Percentiles rank a stretch among this genome's conserved stretches.
phyloP scores from a whole-genome alignment of 2,329 filamentous ascomycete species.

The Aspergillus clavatus region DNA sequence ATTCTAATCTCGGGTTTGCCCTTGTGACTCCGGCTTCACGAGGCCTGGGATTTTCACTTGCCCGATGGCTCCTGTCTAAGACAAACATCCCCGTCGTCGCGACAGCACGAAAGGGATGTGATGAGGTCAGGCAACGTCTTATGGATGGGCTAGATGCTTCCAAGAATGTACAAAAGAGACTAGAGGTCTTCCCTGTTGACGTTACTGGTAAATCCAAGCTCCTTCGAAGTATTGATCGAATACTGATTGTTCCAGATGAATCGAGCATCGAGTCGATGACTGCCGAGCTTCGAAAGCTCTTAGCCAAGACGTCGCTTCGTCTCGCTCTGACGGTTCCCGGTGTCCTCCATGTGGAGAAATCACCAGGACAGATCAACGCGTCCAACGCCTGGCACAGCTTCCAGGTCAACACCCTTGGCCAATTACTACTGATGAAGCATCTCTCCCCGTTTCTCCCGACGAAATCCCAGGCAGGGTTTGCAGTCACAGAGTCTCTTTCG shows the following conservation, averaged over 20 bases:
- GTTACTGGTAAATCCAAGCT: constrained; percentile 47
- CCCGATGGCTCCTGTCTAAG: constrained; percentile 53
- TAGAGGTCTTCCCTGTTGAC: constrained; percentile 53
- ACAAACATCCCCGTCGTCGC: constrained; percentile 56
- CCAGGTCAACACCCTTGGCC: constrained; percentile 67
- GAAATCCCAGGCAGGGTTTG: constrained; percentile 44
- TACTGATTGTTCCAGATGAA: constrained; percentile 50
- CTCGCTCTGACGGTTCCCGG: constrained; percentile 67
- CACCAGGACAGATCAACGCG: constrained; percentile 60
- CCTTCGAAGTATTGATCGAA: not conserved
- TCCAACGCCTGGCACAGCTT: constrained; percentile 63
- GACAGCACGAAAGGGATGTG: constrained; percentile 53
- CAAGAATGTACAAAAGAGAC: constrained; percentile 38
- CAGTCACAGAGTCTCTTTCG: constrained; percentile 16
- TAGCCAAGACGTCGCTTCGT: constrained; percentile 57
- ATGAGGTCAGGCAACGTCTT: constrained; percentile 46
- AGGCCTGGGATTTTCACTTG: constrained; percentile 60
- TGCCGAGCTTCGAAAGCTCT: constrained; percentile 49
- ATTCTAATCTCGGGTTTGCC: too few relatives aligned
- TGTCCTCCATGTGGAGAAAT: constrained; percentile 68
- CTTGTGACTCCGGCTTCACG: constrained; percentile 55
- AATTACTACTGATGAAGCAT: constrained; percentile 71
- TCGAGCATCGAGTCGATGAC: constrained; percentile 55
- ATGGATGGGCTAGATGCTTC: constrained; percentile 46
- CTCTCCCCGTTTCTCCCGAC: constrained; percentile 65